phyloP scores from a whole-genome alignment of 2,329 filamentous ascomycete species.

The Amesomyces nigricolor region DNA sequence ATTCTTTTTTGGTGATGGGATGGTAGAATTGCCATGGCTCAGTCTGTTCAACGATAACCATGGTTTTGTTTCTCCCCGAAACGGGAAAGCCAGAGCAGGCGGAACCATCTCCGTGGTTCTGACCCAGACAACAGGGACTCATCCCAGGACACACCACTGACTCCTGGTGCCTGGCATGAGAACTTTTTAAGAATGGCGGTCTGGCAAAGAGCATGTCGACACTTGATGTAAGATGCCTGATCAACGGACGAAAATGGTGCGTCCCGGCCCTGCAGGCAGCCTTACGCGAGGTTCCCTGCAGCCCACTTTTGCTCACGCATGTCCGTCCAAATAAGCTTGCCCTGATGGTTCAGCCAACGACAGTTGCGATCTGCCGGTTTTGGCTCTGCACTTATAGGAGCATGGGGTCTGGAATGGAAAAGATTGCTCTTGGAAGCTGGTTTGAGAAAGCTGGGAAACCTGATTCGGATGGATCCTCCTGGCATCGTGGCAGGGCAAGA shows the following conservation, averaged over 20 bases:
- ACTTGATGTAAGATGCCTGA: background rate
- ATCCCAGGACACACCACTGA: too few relatives aligned
- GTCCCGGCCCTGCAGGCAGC: background rate
- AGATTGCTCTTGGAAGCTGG: background rate
- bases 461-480: slow-evolving; percentile 1
- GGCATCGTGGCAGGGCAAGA: background rate
- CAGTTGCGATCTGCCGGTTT: background rate
- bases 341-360: background rate
- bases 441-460: background rate
- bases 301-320: background rate
- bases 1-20: too few relatives aligned
- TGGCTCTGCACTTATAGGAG: background rate
- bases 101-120: background rate
- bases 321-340: background rate
- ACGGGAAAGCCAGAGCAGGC: background rate
- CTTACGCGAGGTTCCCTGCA: background rate
- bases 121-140: too few relatives aligned
- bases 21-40: too few relatives aligned
- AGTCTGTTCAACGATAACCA: too few relatives aligned
- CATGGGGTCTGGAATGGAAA: background rate
- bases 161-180: too few relatives aligned
- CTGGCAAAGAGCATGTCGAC: background rate
- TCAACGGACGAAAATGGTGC: background rate
- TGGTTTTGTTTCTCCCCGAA: too few relatives aligned
- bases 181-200: background rate